Evolutionary conservation across 805 yeast genomes (phyloP).

Genomic region (Schwanniomyces polymorphus): DNA sequence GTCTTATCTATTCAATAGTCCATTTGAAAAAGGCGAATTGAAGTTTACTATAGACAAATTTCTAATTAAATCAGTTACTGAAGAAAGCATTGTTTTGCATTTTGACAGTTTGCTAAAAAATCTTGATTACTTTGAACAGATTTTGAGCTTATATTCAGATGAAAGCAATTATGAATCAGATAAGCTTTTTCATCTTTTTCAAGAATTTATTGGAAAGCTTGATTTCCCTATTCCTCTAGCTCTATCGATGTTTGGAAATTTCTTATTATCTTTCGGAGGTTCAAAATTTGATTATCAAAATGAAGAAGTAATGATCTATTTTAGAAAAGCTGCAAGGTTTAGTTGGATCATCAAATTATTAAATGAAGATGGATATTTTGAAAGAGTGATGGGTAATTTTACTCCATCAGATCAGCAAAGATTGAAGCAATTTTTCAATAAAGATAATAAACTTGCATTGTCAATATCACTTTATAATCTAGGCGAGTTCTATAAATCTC

Average conservation of each 20-base stretch:
- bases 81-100: not conserved
- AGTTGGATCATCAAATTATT: conserved; percentile 14
- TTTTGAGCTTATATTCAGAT: conserved; percentile 15
- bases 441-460: conserved; percentile 1
- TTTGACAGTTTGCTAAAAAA: not conserved
- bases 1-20: conserved; percentile 12
- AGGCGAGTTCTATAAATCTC: conserved; percentile 19
- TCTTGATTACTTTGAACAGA: conserved; percentile 12
- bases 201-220: conserved; percentile 11
- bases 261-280: conserved; percentile 19
- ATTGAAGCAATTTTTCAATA: conserved; percentile 1
- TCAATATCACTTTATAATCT: conserved; percentile 13
- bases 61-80: not conserved
- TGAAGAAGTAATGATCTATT: conserved; percentile 17
- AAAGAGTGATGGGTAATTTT: not conserved
- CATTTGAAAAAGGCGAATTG: conserved; percentile 18
- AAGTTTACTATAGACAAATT: conserved; percentile 7
- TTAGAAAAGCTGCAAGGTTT: conserved; percentile 19
- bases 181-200: conserved; percentile 17
- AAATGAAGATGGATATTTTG: conserved; percentile 6
- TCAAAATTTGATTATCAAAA: conserved; percentile 17
- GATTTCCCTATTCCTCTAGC: conserved; percentile 21
- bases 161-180: conserved; percentile 11
- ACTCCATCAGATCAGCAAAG: not conserved
- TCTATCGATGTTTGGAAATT: conserved; percentile 24